phyloP scores from a whole-genome alignment of 768 basidiomycete genomes.

The Nidularia sp. region DNA sequence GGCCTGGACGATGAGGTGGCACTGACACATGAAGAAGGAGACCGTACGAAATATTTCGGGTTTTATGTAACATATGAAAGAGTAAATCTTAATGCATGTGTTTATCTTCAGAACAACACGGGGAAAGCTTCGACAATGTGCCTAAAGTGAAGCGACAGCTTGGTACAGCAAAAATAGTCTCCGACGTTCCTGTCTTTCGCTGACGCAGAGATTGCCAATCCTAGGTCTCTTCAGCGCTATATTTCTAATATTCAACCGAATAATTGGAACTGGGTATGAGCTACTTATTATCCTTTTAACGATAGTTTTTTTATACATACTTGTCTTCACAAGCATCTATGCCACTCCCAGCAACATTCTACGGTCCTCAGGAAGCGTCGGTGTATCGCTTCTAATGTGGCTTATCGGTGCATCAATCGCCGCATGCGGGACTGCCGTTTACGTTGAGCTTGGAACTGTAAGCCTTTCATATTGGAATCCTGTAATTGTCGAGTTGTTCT shows the following conservation, averaged over 20 bases:
- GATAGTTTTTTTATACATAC: neutral
- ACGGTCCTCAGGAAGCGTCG: slow-evolving; percentile 65
- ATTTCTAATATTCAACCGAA: slow-evolving; percentile 70
- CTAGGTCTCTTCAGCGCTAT: slow-evolving; percentile 49
- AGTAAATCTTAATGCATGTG: no score
- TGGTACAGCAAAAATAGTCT: slow-evolving; percentile 23
- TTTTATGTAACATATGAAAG: no score
- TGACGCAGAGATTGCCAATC: neutral
- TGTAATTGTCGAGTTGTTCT: no score
- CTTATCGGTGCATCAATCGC: slow-evolving; percentile 63
- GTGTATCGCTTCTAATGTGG: slow-evolving; percentile 68
- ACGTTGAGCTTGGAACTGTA: slow-evolving; percentile 74
- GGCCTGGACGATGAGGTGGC: no score
- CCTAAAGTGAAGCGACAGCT: slow-evolving; percentile 46
- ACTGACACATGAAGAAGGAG: no score
- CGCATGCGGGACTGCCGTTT: slow-evolving; percentile 64
- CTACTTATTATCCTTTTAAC: neutral
- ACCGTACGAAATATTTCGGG: no score
- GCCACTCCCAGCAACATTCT: slow-evolving; percentile 68
- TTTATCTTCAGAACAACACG: slow-evolving; percentile 10
- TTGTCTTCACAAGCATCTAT: slow-evolving; percentile 48
- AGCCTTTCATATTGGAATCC: slow-evolving; percentile 6
- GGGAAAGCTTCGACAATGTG: slow-evolving; percentile 41
- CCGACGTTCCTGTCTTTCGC: neutral
- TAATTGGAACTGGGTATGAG: slow-evolving; percentile 66